Base-by-base conservation (phyloP, 192 early-diverging fungal genomes). In the Funneliformis geosporum region DNA sequence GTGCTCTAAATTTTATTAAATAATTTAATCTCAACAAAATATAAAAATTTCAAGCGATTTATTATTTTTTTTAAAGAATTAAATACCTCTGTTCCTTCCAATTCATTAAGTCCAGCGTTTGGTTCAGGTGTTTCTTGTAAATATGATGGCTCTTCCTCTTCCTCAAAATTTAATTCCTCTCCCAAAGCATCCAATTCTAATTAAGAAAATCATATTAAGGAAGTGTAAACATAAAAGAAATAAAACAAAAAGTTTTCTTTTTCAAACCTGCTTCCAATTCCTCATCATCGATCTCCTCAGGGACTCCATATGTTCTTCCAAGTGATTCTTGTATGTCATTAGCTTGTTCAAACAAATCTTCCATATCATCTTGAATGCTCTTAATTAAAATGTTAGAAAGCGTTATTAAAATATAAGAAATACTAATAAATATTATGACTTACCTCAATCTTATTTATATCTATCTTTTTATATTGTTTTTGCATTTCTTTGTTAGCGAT, bases 321-420 rank as follows among this genome's bases (percentile, higher is more conserved):
- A 99, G 86, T 43, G 94, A 87, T 87, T 99, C 97, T 86, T 99
- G 98, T 50, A 99, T 88, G 80, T 99, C 98, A 85, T 96, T 98
- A 11, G 97, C 96, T 82, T 95, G 95, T 69, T 97, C 98, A 86
- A 99, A 83, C 74, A 99, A 86, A 77, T 99, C 98, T 65, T 97
- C 95, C 95, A 99, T 96, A 82, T 99, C 98, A 79, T 99, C 96
- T 90, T 98, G 97, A 79, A 99, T 89, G 83, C 90, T 85, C 94
- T 96, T 0, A 76, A 72, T 72, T 50, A 79, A 78, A n/a, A n/a
- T n/a, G 42, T 18, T 33, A n/a, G 43, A 44, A 33, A 47, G 33
- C 33, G 18, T 25, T 28, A 47, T 69, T 43, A 2, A 33, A 42
- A 5, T 42, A 14, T 8, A 60, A 79, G 9, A 59, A n/a, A 64